Conservation (phyloP, 192 early-diverging fungal species). For the Backusella parvicylindrica region DNA sequence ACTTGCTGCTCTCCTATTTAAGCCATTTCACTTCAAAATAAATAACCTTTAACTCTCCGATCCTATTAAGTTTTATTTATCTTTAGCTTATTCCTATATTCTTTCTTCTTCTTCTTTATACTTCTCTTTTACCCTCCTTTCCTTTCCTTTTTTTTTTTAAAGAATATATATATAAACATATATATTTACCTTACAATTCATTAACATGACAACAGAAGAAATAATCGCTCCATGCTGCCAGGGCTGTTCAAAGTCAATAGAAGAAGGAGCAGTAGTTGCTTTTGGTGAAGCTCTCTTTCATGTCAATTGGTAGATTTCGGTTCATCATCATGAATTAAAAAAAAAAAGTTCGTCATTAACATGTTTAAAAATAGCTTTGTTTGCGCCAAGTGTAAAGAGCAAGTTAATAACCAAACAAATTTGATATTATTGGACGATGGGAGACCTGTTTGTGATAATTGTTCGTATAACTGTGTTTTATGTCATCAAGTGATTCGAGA, state of each 20-base stretch:
- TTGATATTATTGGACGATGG: constrained; percentile 73
- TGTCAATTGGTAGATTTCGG: constrained; percentile 65
- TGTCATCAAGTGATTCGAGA: constrained; percentile 73
- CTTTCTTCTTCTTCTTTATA: background rate
- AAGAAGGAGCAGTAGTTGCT: constrained; percentile 73
- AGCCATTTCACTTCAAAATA: background rate
- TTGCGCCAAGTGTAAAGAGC: constrained; percentile 72
- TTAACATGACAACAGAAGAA: background rate
- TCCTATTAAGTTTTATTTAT: background rate
- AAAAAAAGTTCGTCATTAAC: constrained; percentile 17
- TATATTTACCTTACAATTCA: background rate
- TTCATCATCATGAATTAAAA: background rate
- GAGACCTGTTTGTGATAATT: constrained; percentile 76
- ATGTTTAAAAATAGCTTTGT: constrained; percentile 51
- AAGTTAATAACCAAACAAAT: constrained; percentile 73
- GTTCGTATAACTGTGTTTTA: constrained; percentile 71
- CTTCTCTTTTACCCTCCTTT: background rate
- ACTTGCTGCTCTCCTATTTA: background rate
- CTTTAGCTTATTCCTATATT: background rate
- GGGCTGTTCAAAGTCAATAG: constrained; percentile 65
- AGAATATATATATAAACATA: background rate
- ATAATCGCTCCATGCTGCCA: constrained; percentile 50
- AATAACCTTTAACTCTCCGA: background rate
- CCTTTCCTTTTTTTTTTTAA: background rate
- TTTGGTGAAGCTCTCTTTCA: constrained; percentile 85